phyloP scores from a whole-genome alignment of 768 basidiomycete species.

The Hysterangium stoloniferum region DNA sequence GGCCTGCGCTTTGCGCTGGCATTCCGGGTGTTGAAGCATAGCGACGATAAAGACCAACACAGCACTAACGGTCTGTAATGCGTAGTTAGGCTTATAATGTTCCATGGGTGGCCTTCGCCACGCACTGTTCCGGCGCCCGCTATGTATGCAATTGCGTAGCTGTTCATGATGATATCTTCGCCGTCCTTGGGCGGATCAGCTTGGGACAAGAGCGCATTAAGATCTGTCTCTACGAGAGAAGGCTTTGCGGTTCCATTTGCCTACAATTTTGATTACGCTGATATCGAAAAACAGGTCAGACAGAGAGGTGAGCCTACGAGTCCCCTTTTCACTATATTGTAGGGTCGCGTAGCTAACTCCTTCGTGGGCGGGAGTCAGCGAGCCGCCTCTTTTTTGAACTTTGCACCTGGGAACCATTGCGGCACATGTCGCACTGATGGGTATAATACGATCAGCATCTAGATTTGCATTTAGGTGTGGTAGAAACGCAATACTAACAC shows the following conservation, averaged over 20 bases:
- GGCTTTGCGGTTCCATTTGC: background rate
- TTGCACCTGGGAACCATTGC: conserved; percentile 33
- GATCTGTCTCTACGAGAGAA: background rate
- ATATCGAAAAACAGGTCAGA: background rate
- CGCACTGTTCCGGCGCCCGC: conserved; percentile 36
- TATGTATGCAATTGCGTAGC: conserved; percentile 33
- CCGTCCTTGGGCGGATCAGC: background rate
- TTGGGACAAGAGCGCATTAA: background rate
- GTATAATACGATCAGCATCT: background rate
- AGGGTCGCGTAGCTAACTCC: conserved; percentile 32
- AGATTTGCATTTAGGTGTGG: background rate
- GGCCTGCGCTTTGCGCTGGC: conserved; percentile 13
- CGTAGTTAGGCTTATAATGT: no score
- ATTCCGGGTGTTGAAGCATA: conserved; percentile 14
- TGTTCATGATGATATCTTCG: conserved; percentile 22
- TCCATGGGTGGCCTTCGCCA: background rate
- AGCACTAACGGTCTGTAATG: no score
- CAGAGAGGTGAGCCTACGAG: conserved; percentile 28
- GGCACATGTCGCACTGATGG: conserved; percentile 29
- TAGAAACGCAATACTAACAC: background rate
- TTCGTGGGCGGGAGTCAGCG: conserved; percentile 28
- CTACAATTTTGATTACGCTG: background rate
- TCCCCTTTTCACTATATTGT: conserved; percentile 34
- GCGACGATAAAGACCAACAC: conserved; percentile 7
- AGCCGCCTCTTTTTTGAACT: conserved; percentile 25